Conservation (phyloP, 2,329 filamentous ascomycete species). For the Colletotrichum noveboracense region DNA sequence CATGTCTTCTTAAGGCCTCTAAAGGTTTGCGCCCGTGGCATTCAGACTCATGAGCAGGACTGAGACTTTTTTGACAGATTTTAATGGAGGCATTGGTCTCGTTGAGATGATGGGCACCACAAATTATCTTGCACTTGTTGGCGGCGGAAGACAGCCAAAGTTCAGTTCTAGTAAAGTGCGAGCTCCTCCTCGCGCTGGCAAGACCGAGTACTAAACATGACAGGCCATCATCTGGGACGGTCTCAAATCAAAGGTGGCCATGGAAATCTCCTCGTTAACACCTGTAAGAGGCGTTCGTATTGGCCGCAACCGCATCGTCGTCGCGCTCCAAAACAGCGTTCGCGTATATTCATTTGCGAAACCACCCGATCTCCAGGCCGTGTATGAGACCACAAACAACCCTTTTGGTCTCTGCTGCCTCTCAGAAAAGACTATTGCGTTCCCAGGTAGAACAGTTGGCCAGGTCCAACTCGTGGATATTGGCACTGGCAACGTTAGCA, state of each 20-base stretch:
- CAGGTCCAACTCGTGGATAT: slow-evolving; percentile 90
- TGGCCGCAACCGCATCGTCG: slow-evolving; percentile 76
- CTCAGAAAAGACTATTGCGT: slow-evolving; percentile 74
- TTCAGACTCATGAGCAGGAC: neutral
- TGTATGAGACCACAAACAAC: slow-evolving; percentile 89
- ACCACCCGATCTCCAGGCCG: slow-evolving; percentile 70
- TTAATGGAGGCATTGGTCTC: slow-evolving; percentile 81
- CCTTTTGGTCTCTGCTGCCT: slow-evolving; percentile 80
- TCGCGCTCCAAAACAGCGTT: slow-evolving; percentile 82
- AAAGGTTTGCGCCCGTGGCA: slow-evolving; percentile 38
- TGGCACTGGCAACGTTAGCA: slow-evolving; percentile 81
- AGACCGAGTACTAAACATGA: neutral
- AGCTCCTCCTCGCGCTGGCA: neutral
- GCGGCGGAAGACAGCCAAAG: slow-evolving; percentile 84
- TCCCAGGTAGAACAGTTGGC: slow-evolving; percentile 85
- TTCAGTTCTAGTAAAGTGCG: slow-evolving; percentile 84
- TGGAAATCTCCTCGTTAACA: slow-evolving; percentile 83
- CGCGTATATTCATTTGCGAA: slow-evolving; percentile 82
- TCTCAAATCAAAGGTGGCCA: slow-evolving; percentile 70
- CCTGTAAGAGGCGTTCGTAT: slow-evolving; percentile 78
- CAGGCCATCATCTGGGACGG: slow-evolving; percentile 93
- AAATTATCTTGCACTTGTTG: slow-evolving; percentile 88
- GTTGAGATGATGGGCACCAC: slow-evolving; percentile 87
- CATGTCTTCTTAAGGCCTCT: slow-evolving; percentile 69
- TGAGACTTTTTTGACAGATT: slow-evolving; percentile 53